Conservation (phyloP, 1,284 basidiomycete genomes). For the Ustilago tritici region DNA sequence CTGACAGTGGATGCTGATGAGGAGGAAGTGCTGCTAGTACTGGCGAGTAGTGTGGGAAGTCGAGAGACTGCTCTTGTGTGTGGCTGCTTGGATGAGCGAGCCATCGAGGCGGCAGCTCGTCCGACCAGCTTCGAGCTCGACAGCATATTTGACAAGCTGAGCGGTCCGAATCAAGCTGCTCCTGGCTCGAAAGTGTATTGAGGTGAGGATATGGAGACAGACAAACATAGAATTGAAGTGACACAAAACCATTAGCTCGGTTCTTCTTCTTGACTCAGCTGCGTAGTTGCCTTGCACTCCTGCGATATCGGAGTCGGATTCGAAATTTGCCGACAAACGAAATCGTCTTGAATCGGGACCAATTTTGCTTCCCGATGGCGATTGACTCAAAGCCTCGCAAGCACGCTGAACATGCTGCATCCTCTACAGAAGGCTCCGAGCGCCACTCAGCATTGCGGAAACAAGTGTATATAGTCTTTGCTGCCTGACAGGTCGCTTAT, state of each 20-base stretch:
- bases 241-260: neutral
- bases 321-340: slow-evolving; percentile 28
- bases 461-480: neutral
- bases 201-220: too few relatives aligned
- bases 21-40: too few relatives aligned
- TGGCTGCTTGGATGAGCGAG: slow-evolving; percentile 20
- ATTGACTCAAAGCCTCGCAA: neutral
- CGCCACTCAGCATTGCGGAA: neutral
- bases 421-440: neutral
- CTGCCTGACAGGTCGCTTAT: too few relatives aligned
- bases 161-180: neutral
- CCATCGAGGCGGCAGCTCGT: slow-evolving; percentile 22
- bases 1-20: neutral
- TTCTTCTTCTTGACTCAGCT: slow-evolving; percentile 45
- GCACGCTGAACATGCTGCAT: neutral
- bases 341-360: slow-evolving; percentile 5
- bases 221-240: neutral
- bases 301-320: slow-evolving; percentile 31
- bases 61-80: slow-evolving; percentile 5
- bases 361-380: neutral
- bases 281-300: slow-evolving; percentile 18
- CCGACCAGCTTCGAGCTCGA: slow-evolving; percentile 20
- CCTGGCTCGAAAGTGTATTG: neutral
- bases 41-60: slow-evolving; percentile 3
- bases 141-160: neutral